These are phyloP conservation scores for Begonia masoniana DNA, from an alignment of 306 rosid species.

Conservation along the genomic window DNA sequence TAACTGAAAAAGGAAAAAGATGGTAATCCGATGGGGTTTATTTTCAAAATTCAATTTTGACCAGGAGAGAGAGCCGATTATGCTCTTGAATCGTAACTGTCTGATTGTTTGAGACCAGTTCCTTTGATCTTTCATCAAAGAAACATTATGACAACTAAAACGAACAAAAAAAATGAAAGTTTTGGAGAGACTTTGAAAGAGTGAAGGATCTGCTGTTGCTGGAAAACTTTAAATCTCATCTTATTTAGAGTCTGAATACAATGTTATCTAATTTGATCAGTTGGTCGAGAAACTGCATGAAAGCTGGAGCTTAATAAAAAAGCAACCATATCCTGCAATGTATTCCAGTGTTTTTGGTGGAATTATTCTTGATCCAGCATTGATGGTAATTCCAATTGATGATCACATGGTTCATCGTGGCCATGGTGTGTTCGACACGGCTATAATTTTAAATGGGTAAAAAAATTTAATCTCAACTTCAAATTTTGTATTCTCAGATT, in stretches of 20 bases:
- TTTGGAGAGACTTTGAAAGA: no score
- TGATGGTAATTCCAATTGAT: slow-evolving; percentile 82
- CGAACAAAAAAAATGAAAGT: no score
- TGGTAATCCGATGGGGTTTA: no score
- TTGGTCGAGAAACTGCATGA: slow-evolving; percentile 70
- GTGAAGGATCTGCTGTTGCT: not conserved
- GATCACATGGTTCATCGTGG: slow-evolving; percentile 98
- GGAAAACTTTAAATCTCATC: not conserved
- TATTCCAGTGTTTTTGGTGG: slow-evolving; percentile 89
- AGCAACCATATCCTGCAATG: slow-evolving; percentile 70
- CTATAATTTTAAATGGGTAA: slow-evolving; percentile 65
- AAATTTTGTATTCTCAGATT: not conserved
- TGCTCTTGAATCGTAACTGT: no score
- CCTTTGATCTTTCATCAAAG: no score
- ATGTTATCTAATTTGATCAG: slow-evolving; percentile 19
- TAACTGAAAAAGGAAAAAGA: no score
- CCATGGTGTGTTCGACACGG: slow-evolving; percentile 91
- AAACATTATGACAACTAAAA: no score
- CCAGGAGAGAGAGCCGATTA: no score
- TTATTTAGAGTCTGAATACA: not conserved
- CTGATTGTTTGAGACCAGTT: no score
- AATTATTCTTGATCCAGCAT: slow-evolving; percentile 74
- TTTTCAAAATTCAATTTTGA: no score
- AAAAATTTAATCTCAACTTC: slow-evolving; percentile 3
- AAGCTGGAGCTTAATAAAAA: slow-evolving; percentile 52